A percentile compares a stretch with the other conserved stretches of the same genome.
Evolutionary conservation across 1,284 basidiomycete species (phyloP).

Genomic region (Marasmius tenuissimus): DNA sequence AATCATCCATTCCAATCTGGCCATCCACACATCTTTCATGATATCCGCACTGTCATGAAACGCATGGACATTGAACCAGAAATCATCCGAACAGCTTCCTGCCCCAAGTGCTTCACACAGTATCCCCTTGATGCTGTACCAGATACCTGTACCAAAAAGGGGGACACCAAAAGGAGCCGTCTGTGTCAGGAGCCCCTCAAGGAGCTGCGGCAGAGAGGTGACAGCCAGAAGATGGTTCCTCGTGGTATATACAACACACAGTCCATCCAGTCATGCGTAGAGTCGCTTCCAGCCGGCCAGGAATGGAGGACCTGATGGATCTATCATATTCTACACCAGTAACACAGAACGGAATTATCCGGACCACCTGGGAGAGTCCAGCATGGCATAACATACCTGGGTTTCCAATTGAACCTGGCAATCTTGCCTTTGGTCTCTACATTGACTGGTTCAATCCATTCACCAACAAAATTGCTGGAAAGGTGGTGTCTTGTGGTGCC

Average conservation of each 20-base stretch:
- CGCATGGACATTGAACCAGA: neutral
- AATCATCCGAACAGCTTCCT: neutral
- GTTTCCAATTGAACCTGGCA: too few relatives aligned
- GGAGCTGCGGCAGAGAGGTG: neutral
- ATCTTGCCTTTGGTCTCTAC: conserved; percentile 25
- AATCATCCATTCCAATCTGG: neutral
- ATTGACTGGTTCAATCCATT: conserved; percentile 29
- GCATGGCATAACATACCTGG: too few relatives aligned
- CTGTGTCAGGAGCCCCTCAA: neutral
- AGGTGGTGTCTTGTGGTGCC: conserved; percentile 17
- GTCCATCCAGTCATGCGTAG: neutral
- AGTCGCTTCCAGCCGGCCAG: too few relatives aligned
- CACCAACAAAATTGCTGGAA: conserved; percentile 25
- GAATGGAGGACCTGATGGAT: too few relatives aligned
- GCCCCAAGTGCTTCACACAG: neutral
- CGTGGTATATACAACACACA: neutral
- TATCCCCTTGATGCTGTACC: neutral
- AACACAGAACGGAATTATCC: too few relatives aligned
- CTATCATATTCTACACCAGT: too few relatives aligned
- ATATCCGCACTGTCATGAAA: neutral
- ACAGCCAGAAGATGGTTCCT: neutral
- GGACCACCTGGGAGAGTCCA: too few relatives aligned
- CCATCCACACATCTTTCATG: neutral
- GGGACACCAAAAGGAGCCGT: neutral
- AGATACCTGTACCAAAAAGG: neutral